A percentile compares a stretch with the other conserved stretches of the same genome.
Evolutionary conservation across 441 rosid species (phyloP).

Genomic region (Isatis lusitanica): DNA sequence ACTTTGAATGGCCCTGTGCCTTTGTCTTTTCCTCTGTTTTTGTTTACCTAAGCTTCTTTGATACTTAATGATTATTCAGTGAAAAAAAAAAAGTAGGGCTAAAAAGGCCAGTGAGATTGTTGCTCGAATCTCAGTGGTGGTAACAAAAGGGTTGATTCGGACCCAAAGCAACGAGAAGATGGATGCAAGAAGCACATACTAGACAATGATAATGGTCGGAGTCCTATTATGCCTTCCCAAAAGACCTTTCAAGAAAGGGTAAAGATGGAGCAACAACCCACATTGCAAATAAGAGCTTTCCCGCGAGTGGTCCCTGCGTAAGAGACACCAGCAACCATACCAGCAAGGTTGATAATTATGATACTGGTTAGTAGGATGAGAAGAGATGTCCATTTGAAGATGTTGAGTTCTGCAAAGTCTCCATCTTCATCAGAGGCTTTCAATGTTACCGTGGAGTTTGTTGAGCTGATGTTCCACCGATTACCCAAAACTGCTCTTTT

Average conservation of each 20-base stretch:
- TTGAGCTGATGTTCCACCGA: slow-evolving; percentile 4
- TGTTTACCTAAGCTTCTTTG: no score
- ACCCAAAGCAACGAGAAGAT: background rate
- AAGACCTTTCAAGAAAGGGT: slow-evolving; percentile 6
- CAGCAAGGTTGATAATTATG: background rate
- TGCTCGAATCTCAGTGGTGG: background rate
- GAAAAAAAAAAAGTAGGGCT: no score
- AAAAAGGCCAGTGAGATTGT: background rate
- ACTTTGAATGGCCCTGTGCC: no score
- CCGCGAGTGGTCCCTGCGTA: background rate
- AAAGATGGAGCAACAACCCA: slow-evolving; percentile 11
- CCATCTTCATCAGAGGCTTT: slow-evolving; percentile 5
- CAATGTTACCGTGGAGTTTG: background rate
- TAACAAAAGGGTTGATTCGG: background rate
- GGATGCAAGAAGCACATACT: background rate
- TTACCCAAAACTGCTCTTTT: slow-evolving; percentile 9
- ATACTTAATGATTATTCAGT: no score
- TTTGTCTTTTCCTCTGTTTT: no score
- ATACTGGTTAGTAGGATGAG: background rate
- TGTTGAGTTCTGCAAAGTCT: slow-evolving; percentile 1
- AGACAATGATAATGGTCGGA: slow-evolving; percentile 3
- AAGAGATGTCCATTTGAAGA: slow-evolving; percentile 13
- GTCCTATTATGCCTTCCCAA: slow-evolving; percentile 3
- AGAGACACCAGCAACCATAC: background rate
- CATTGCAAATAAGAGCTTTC: background rate